phyloP scores from a whole-genome alignment of 306 rosid species.

The Gastrolobium bilobum region DNA sequence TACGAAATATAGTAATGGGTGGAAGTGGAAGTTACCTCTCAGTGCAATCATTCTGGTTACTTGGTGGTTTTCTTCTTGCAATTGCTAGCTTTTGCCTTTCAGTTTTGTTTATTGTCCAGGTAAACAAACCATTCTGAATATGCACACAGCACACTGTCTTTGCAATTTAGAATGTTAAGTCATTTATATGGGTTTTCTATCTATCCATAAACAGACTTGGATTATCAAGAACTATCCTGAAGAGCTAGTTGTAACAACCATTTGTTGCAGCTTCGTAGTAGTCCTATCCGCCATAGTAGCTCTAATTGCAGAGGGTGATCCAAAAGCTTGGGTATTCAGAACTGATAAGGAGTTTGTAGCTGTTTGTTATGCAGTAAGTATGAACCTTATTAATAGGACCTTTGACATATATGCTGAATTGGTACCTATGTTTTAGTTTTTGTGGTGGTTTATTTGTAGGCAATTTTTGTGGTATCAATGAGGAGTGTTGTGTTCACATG shows the following conservation, averaged over 20 bases:
- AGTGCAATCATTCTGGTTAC: conserved; percentile 46
- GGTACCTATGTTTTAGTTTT: not conserved
- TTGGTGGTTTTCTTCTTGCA: conserved; percentile 62
- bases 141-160: not conserved
- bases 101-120: conserved; percentile 52
- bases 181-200: not conserved
- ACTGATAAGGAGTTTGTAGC: conserved; percentile 45
- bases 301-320: conserved; percentile 45
- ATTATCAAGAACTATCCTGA: conserved; percentile 55
- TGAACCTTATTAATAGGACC: too few species aligned
- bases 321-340: conserved; percentile 48
- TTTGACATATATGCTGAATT: not conserved
- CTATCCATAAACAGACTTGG: conserved; percentile 46
- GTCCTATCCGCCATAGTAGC: conserved; percentile 50
- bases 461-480: conserved; percentile 44
- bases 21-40: conserved; percentile 32
- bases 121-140: conserved; percentile 11
- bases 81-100: conserved; percentile 44
- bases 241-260: conserved; percentile 51
- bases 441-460: conserved; percentile 49
- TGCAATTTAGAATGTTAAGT: not conserved
- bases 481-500: conserved; percentile 41
- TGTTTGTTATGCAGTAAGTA: conserved; percentile 52
- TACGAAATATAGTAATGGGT: not conserved
- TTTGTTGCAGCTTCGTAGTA: conserved; percentile 31